These are phyloP conservation scores for Suillus placidus DNA, from an alignment of 768 basidiomycete genomes.

Conservation along the genomic window DNA sequence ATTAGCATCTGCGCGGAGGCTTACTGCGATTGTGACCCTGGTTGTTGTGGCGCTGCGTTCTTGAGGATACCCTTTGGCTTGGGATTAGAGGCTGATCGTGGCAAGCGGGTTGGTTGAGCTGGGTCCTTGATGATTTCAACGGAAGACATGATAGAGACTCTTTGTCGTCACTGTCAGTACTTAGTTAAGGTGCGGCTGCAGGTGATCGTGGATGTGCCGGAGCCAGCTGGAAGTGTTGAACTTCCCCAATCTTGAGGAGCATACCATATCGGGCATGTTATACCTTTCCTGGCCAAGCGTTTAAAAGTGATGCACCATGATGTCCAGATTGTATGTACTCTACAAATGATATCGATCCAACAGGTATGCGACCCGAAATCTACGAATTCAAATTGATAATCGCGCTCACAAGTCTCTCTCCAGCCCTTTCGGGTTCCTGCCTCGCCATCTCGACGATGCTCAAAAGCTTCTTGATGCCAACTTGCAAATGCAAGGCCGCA, in stretches of 20 bases:
- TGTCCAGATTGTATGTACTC: constrained; percentile 11
- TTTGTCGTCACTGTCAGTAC: background rate
- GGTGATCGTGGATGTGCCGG: background rate
- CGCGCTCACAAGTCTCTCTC: constrained; percentile 65
- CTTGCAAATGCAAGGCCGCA: constrained; percentile 55
- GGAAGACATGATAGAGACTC: constrained; percentile 24
- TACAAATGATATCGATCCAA: constrained; percentile 11
- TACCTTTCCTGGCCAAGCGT: constrained; percentile 23
- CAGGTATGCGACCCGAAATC: constrained; percentile 1
- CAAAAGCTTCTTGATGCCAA: constrained; percentile 94
- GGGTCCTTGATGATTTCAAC: constrained; percentile 42
- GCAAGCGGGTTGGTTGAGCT: constrained; percentile 49
- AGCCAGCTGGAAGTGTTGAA: constrained; percentile 3
- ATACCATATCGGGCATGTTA: constrained; percentile 13
- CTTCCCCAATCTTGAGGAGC: constrained; percentile 13
- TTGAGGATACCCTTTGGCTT: constrained; percentile 90
- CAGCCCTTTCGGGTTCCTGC: constrained; percentile 88
- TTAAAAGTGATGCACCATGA: background rate
- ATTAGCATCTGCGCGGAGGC: constrained; percentile 25
- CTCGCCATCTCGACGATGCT: constrained; percentile 95
- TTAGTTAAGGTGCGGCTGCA: background rate
- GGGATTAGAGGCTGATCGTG: constrained; percentile 64
- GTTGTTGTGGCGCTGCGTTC: constrained; percentile 63
- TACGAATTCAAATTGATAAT: constrained; percentile 53
- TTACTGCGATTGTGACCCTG: constrained; percentile 51